phyloP scores from a whole-genome alignment of 495 filamentous ascomycete genomes.

The Darksidea phi region DNA sequence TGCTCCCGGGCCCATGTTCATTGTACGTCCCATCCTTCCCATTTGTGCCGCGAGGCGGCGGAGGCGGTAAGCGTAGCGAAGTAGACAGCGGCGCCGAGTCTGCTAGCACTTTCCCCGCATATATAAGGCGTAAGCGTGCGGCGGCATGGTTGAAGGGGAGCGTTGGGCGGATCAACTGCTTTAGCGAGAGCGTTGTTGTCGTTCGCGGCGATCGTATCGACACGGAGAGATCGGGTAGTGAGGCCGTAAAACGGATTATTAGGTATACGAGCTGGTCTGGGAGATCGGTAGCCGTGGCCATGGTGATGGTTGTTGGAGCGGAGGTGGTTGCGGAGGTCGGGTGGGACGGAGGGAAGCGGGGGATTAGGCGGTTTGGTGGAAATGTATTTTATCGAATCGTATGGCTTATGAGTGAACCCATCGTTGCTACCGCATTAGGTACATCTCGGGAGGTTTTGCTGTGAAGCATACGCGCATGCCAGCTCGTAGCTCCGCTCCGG shows the following conservation, averaged over 20 bases:
- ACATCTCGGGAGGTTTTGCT: background rate
- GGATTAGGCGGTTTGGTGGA: background rate
- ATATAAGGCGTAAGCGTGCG: slow-evolving; percentile 79
- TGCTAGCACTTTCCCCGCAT: slow-evolving; percentile 78
- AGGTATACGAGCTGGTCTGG: slow-evolving; percentile 55
- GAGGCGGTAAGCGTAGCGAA: slow-evolving; percentile 61
- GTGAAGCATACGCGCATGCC: too few species aligned
- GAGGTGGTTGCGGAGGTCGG: slow-evolving; percentile 8
- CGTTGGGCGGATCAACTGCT: slow-evolving; percentile 72
- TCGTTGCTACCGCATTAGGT: background rate
- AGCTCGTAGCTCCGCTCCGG: too few species aligned
- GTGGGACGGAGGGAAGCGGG: background rate
- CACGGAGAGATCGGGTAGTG: slow-evolving; percentile 78
- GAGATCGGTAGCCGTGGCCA: slow-evolving; percentile 18
- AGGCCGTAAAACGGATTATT: slow-evolving; percentile 83
- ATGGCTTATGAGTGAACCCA: background rate
- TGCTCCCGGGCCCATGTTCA: slow-evolving; percentile 45
- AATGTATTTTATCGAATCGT: background rate
- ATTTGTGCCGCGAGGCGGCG: slow-evolving; percentile 45
- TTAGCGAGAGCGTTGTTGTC: slow-evolving; percentile 72
- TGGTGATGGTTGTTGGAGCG: slow-evolving; percentile 5
- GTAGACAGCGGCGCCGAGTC: slow-evolving; percentile 63
- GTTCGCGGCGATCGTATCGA: slow-evolving; percentile 63
- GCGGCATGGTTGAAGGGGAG: slow-evolving; percentile 61
- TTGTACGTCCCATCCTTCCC: slow-evolving; percentile 46